Evolutionary conservation across 2,329 filamentous ascomycete genomes (phyloP).

Genomic region (Colletotrichum chlorophyti): DNA sequence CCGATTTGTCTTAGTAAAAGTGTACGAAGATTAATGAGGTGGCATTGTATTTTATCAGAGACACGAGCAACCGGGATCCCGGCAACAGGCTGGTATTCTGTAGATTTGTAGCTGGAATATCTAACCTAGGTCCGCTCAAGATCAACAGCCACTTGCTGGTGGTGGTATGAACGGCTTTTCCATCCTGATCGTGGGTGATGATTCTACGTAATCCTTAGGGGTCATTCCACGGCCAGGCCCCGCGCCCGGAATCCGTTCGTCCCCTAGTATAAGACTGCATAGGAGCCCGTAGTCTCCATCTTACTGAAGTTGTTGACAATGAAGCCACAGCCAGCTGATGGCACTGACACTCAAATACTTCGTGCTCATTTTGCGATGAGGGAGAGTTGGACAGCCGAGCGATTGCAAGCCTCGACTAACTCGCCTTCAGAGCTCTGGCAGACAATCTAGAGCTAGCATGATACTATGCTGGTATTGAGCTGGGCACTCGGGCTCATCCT

Average conservation of each 20-base stretch:
- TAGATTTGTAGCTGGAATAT: too few species aligned
- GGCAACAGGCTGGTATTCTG: too few species aligned
- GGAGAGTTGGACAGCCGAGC: neutral
- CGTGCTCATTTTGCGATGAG: neutral
- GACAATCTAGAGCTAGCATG: slow-evolving; percentile 3
- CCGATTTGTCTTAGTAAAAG: too few species aligned
- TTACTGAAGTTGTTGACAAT: slow-evolving; percentile 7
- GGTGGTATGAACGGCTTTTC: too few species aligned
- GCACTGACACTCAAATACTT: neutral
- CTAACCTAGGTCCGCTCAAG: too few species aligned
- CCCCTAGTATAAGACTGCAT: neutral
- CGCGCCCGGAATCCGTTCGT: too few species aligned
- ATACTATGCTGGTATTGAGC: neutral
- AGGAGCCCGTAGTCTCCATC: slow-evolving; percentile 6
- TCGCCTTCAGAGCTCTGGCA: neutral
- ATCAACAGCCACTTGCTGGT: too few species aligned
- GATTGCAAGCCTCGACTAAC: slow-evolving; percentile 6
- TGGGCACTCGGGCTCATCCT: neutral
- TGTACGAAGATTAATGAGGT: too few species aligned
- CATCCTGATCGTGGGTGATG: slow-evolving; percentile 4
- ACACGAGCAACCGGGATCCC: too few species aligned
- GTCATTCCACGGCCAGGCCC: too few species aligned
- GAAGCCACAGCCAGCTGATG: neutral
- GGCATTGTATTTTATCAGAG: too few species aligned
- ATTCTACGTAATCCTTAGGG: neutral